A percentile compares a stretch with the other conserved stretches of the same genome.
phyloP scores from a whole-genome alignment of 139 green algal genomes.

The Eudorina sp. region DNA sequence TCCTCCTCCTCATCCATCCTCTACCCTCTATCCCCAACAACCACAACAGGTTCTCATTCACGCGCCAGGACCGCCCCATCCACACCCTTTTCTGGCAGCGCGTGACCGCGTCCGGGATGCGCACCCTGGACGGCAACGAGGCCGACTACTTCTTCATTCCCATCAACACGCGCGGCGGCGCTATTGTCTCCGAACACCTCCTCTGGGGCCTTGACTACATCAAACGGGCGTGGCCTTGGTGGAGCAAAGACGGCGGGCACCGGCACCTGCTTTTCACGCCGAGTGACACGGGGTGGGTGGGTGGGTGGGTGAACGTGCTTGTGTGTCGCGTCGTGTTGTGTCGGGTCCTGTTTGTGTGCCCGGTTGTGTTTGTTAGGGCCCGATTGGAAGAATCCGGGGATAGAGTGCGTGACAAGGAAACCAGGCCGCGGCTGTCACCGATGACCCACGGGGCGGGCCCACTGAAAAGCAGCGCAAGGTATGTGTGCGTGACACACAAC shows the following conservation, averaged over 20 bases:
- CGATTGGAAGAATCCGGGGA: no score
- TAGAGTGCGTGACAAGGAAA: no score
- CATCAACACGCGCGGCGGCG: conserved; percentile 13
- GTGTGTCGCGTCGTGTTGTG: no score
- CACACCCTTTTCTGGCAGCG: conserved; percentile 55
- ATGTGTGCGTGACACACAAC: no score
- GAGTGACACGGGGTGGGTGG: conserved; percentile 17
- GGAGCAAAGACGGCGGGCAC: not conserved
- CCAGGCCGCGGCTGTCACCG: no score
- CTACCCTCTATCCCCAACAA: no score
- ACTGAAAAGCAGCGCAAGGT: no score
- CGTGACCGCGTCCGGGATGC: conserved; percentile 36
- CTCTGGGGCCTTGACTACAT: conserved; percentile 25
- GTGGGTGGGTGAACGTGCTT: no score
- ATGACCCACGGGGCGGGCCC: no score
- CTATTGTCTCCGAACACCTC: not conserved
- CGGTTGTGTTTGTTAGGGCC: no score
- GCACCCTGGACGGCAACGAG: conserved; percentile 37
- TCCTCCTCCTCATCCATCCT: no score
- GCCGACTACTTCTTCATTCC: conserved; percentile 61
- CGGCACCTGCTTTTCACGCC: conserved; percentile 50
- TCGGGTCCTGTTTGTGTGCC: no score
- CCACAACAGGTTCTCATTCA: not conserved
- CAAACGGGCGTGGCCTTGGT: conserved; percentile 34
- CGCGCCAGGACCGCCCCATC: conserved; percentile 44